These are phyloP conservation scores for Stygiomarasmius scandens DNA, from an alignment of 1,284 basidiomycete genomes.

Conservation along the genomic window DNA sequence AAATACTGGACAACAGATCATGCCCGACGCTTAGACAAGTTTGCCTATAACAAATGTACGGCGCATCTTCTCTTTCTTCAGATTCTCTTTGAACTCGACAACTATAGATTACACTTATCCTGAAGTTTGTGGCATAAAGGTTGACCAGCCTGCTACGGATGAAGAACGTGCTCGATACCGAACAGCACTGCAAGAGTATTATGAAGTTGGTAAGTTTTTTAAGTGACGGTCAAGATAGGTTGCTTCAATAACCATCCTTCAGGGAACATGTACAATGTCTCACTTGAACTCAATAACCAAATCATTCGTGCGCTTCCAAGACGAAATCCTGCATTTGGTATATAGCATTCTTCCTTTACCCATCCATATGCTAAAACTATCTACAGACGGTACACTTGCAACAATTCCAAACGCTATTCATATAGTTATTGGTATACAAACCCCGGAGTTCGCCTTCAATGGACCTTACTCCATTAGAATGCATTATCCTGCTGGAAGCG, in stretches of 20 bases:
- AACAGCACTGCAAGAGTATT: not conserved
- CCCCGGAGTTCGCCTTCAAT: slow-evolving; percentile 3
- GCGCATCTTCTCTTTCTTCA: not conserved
- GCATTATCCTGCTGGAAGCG: not conserved
- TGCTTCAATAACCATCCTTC: no score
- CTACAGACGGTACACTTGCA: no score
- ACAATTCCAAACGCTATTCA: not conserved
- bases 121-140: not conserved
- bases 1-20: slow-evolving; percentile 3
- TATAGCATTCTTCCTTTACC: no score
- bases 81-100: not conserved
- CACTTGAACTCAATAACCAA: not conserved
- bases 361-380: no score
- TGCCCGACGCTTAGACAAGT: not conserved
- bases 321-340: no score
- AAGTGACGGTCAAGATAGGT: no score
- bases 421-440: not conserved
- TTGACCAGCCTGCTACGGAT: not conserved
- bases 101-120: not conserved
- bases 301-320: not conserved
- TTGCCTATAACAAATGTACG: not conserved
- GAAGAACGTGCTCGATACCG: not conserved
- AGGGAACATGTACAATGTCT: no score
- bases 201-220: not conserved
- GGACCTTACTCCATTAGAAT: slow-evolving; percentile 4